Base-by-base conservation (phyloP, 306 rosid species). In the Pterocarpus santalinus region DNA sequence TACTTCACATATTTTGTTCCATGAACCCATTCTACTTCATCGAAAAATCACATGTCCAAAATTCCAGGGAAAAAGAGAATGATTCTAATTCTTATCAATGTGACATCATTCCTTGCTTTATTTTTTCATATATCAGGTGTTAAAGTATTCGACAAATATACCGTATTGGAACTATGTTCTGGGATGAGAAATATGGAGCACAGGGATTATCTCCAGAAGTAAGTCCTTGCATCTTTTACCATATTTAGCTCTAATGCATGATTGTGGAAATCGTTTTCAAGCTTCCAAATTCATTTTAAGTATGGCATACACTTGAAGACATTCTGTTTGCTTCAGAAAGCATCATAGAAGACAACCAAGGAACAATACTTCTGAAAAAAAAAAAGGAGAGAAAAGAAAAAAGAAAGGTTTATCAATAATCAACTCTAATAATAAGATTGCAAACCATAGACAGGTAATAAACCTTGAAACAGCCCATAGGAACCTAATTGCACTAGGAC, bases 151-250 rank as follows among this genome's bases (percentile, higher is more conserved):
- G 94, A 2, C 98, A 92, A 83, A 84, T 94, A 81, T 94, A 94
- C 78, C 88, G 97, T 8, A 94, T 94, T 35, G 97, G 98, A 84
- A 94, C 97, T 15, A 94, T 94, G 98, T 92, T 92, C 82, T 92
- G 97, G 98, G 98, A 94, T 61, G 97, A 92, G 80, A 94, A 92
- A 77, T 94, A 91, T 84, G 97, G 95, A 77, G 87, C 97, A 15
- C 94, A 92, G 9, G 92, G 98, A 38, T 78, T 94, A 84, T 89
- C 97, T 73, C 73, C 88, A 28, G 98, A 94, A 69, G 98, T 89
- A 87, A 85, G 85, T 61, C 15, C 74, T 75, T 11, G 58, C 75
- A 65, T 43, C 34, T 34, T 74, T 44, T 5, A 43, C 22, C 62
- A 71, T 71, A 17, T 72, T 68, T 47, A 57, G 56, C 70, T 65